These are phyloP conservation scores for Pittosporum tobira DNA, from an alignment of 129 eudicot species.

Conservation along the genomic window DNA sequence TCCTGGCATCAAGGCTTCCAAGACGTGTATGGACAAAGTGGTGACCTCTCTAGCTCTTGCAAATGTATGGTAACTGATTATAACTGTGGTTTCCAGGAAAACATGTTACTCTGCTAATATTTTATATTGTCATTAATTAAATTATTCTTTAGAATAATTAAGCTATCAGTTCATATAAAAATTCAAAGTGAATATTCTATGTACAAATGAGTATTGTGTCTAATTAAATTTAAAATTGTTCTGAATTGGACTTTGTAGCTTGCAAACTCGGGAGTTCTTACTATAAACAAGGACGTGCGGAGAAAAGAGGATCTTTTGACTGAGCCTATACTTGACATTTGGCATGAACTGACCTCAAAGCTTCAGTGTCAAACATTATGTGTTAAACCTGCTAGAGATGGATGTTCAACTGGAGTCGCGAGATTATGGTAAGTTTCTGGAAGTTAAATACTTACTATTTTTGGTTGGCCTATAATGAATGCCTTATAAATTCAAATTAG, in stretches of 20 bases:
- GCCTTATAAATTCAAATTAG: neutral
- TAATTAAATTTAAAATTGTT: neutral
- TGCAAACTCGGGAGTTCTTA: conserved; percentile 58
- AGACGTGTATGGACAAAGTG: conserved; percentile 91
- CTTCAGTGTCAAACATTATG: conserved; percentile 68
- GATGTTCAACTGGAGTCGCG: conserved; percentile 94
- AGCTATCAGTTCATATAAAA: neutral
- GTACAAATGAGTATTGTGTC: neutral
- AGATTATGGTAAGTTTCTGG: conserved; percentile 49
- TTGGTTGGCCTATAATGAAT: neutral
- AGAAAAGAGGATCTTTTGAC: conserved; percentile 48
- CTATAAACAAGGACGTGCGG: conserved; percentile 72
- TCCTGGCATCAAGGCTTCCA: conserved; percentile 75
- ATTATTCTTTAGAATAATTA: neutral
- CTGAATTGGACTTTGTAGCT: conserved; percentile 27
- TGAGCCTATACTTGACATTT: conserved; percentile 27
- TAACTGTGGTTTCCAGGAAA: neutral
- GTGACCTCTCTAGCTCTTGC: conserved; percentile 73
- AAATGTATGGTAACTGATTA: conserved; percentile 42
- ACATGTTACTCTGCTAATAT: neutral
- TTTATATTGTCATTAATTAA: neutral
- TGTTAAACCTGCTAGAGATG: conserved; percentile 87
- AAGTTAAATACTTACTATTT: neutral
- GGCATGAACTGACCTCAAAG: conserved; percentile 69
- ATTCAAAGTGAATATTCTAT: neutral